Conservation (phyloP, 2,329 filamentous ascomycete genomes). For the Fusarium penzigii region DNA sequence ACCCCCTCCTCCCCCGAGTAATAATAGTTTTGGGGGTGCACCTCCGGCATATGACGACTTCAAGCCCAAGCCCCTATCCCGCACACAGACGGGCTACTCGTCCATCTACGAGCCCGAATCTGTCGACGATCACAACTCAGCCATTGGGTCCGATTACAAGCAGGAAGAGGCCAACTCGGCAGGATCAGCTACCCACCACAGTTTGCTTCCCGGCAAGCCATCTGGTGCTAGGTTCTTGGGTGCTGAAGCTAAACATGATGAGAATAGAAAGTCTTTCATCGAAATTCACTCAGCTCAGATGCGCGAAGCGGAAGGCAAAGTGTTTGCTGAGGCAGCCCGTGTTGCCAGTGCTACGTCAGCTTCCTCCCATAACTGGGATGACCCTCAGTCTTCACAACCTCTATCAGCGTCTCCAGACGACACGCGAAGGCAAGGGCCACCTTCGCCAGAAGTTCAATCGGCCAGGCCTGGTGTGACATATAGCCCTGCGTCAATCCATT, state of each 20-base stretch:
- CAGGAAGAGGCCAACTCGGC: slow-evolving; percentile 20
- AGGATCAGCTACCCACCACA: slow-evolving; percentile 19
- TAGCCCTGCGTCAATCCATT: slow-evolving; percentile 44
- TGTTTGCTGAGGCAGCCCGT: slow-evolving; percentile 53
- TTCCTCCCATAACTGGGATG: slow-evolving; percentile 36
- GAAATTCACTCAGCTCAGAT: slow-evolving; percentile 61
- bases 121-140: slow-evolving; percentile 17
- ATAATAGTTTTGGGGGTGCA: slow-evolving; percentile 1
- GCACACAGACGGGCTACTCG: slow-evolving; percentile 28
- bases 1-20: slow-evolving; percentile 15
- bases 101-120: slow-evolving; percentile 27
- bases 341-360: slow-evolving; percentile 36
- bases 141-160: slow-evolving; percentile 12
- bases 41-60: slow-evolving; percentile 44
- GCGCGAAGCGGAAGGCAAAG: slow-evolving; percentile 60
- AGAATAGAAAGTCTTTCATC: slow-evolving; percentile 59
- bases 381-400: slow-evolving; percentile 29
- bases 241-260: slow-evolving; percentile 45
- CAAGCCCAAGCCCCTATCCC: slow-evolving; percentile 49
- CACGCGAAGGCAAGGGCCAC: slow-evolving; percentile 22
- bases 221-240: slow-evolving; percentile 46
- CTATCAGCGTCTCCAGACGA: slow-evolving; percentile 27
- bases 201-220: slow-evolving; percentile 35
- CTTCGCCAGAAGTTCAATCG: slow-evolving; percentile 31
- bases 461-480: slow-evolving; percentile 35